Evolutionary conservation across 2,329 filamentous ascomycete genomes (phyloP).

Genomic region (Fusarium sp.): DNA sequence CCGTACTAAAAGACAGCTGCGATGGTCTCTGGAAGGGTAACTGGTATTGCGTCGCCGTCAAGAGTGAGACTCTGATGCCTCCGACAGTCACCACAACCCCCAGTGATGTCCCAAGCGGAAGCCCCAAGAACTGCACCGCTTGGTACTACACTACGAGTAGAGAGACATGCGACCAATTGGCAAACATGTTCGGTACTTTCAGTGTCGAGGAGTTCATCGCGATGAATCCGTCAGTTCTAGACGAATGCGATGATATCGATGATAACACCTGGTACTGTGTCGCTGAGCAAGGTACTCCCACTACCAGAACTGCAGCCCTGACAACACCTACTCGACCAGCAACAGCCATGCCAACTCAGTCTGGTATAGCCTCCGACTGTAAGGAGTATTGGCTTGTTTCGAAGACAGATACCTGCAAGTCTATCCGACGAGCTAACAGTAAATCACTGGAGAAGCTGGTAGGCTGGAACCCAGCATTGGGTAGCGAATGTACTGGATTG

Average conservation of each 20-base stretch:
- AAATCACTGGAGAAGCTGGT: not conserved
- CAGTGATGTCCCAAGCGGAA: not conserved
- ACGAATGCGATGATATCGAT: fast-evolving
- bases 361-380: fast-evolving
- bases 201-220: fast-evolving
- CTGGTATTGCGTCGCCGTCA: not conserved
- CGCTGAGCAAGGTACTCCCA: not conserved
- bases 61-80: not conserved
- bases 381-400: not conserved
- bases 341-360: not conserved
- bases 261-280: not conserved
- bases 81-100: not conserved
- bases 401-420: not conserved
- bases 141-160: not conserved
- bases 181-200: not conserved
- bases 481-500: not conserved
- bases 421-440: not conserved
- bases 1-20: not conserved
- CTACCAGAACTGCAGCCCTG: fast-evolving
- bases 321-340: fast-evolving
- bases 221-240: not conserved
- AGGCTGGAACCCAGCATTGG: not conserved
- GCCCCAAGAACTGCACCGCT: not conserved
- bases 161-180: not conserved
- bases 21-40: not conserved